Evolutionary conservation across 1,284 basidiomycete genomes (phyloP).

Genomic region (Cutaneotrichosporon sp.): DNA sequence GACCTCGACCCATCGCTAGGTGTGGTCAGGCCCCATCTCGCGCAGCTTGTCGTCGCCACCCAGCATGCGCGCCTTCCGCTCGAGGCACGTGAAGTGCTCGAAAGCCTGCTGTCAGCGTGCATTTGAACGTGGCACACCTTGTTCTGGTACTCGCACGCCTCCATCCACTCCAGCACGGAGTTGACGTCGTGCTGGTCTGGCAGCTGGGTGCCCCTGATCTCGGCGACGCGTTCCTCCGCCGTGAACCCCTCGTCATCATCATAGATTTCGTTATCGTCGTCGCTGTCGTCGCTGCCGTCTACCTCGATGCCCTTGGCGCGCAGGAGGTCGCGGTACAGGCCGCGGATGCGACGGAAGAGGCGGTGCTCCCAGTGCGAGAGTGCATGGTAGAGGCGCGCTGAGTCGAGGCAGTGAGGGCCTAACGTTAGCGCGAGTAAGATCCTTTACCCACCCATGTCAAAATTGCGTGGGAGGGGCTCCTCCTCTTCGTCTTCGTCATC

Average conservation of each 20-base stretch:
- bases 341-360: conserved; percentile 4
- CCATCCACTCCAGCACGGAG: conserved; percentile 14
- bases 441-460: conserved; percentile 6
- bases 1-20: background rate
- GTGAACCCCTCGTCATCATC: background rate
- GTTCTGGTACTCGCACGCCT: conserved; percentile 1
- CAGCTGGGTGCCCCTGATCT: background rate
- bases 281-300: background rate
- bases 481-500: background rate
- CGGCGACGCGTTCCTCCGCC: background rate
- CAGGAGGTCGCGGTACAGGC: conserved; percentile 12
- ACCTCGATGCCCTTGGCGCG: conserved; percentile 5
- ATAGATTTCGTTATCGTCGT: background rate
- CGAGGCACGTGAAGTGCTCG: background rate
- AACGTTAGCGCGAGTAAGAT: background rate
- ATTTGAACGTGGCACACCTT: background rate
- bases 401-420: conserved; percentile 7
- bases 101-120: background rate
- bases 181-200: conserved; percentile 9
- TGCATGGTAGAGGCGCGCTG: conserved; percentile 6
- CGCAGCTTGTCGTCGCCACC: conserved; percentile 2
- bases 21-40: background rate
- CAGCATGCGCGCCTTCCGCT: background rate
- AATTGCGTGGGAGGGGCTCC: background rate
- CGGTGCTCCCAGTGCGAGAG: conserved; percentile 15